Evolutionary conservation across 768 basidiomycete species (phyloP).

Genomic region (Coprinopsis sp.): DNA sequence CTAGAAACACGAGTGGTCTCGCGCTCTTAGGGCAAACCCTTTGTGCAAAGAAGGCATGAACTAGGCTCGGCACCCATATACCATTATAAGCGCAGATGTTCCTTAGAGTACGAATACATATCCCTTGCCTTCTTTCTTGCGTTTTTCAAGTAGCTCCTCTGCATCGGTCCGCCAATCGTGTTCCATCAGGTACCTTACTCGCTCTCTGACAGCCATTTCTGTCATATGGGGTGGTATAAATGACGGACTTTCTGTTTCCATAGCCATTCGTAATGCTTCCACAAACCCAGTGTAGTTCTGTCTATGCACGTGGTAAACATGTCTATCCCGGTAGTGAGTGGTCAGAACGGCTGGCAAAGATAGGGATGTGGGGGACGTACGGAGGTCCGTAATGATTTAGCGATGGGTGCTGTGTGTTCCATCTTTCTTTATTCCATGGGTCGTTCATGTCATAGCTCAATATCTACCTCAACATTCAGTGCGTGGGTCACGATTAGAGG

Average conservation of each 20-base stretch:
- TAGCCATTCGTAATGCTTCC: constrained; percentile 23
- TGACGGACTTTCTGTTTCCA: constrained; percentile 22
- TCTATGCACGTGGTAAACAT: constrained; percentile 29
- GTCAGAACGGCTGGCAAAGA: neutral
- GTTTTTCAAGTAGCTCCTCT: constrained; percentile 9
- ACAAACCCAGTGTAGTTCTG: constrained; percentile 24
- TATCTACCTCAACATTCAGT: constrained; percentile 13
- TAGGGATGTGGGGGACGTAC: constrained; percentile 14
- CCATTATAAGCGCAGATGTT: too few relatives aligned
- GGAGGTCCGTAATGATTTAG: constrained; percentile 26
- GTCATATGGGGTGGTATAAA: constrained; percentile 30
- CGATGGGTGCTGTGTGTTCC: constrained; percentile 29
- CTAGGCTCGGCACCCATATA: too few relatives aligned
- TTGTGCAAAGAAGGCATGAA: too few relatives aligned
- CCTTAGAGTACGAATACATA: too few relatives aligned
- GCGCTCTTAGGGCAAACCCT: too few relatives aligned
- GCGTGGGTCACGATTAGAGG: too few relatives aligned
- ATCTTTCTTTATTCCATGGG: constrained; percentile 21
- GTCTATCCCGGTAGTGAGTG: constrained; percentile 11
- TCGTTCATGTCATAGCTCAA: constrained; percentile 21
- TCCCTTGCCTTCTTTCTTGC: neutral
- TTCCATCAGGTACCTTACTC: constrained; percentile 24
- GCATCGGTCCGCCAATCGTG: constrained; percentile 27
- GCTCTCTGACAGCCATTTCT: constrained; percentile 20
- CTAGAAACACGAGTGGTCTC: too few relatives aligned